Evolutionary conservation across 2,329 filamentous ascomycete genomes (phyloP), one percentile per base, ranked within the genome.

Genomic region (Fusarium udum): DNA sequence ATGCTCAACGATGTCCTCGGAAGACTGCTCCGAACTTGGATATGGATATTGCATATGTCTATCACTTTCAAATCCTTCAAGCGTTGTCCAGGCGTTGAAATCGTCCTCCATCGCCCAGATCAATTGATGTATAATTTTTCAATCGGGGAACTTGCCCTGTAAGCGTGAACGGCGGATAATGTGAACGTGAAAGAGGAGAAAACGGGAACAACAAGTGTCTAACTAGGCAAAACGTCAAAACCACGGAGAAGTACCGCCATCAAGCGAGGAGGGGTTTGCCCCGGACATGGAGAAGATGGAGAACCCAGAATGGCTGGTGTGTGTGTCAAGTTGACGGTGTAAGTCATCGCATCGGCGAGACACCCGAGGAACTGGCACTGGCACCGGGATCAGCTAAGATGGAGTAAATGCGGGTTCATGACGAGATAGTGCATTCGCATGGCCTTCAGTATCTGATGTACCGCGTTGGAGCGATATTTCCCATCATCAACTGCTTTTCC

Each of bases 301-400:
- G 67, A 57, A 72, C 55, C 48, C 46, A 52, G 45, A 65, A 68
- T 67, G 53, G 60, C 51, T 73, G 63, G 70, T 37, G 53, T 53
- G 63, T 69, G 73, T 70, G 51, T 53, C 51, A 55, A 64, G 56
- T 60, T 58, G 65, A 43, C 52, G 56, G 58, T 63, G 42, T 66
- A 69, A 63, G 69, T 67, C 55, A 52, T 53, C 64, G 63, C 58
- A 59, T 48, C 67, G 63, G 64, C 63, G 49, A 65, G 52, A 64
- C 61, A 68, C 73, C 72, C 75, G 66, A 75, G 68, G 65, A 76
- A 63, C 73, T 75, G 75, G 73, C 67, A 65, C 73, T 72, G 75
- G 64, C 64, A 73, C 75, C 62, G 62, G 51, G 73, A 76, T 73
- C 69, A 67, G 62, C 65, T 42, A 61, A 55, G 70, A 66, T 71